Evolutionary conservation across 768 basidiomycete species (phyloP), one percentile per base, ranked within the genome.

Genomic region (Russula sp.): DNA sequence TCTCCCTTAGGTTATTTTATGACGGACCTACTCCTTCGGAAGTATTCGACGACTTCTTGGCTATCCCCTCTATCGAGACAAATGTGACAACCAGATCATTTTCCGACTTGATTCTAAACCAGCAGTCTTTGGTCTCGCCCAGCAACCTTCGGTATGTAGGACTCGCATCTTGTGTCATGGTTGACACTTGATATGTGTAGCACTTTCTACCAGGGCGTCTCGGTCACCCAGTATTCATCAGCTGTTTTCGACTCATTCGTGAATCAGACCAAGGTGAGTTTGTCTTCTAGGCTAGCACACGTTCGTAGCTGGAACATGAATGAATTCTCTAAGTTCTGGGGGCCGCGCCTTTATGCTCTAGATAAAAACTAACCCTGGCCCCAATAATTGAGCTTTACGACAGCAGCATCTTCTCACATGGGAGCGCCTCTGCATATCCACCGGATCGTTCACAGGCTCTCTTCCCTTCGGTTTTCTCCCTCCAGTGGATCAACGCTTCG

Each of bases 31-130:
- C 57, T n/a, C 58, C 64, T 16, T 30, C 3, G 1, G 68, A 68
- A 6, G 54, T 65, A 20, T 70, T 70, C 36, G 61, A 69, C 20
- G 63, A 67, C 22, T 59, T 70, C 24, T 38, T 69, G 28, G 66
- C 56, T 40, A 56, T 69, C 20, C 65, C 66, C 0, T 18, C 48
- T 10, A 40, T 54, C n/a, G 20, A 48, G 26, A 38, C 20, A 0
- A 54, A 60, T 16, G 55, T 65, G 18, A 7, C 22, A 5, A 52
- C 67, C 9, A 48, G 38, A 20, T 61, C 56, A n/a, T 59, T 55
- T 36, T 14, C 44, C n/a, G 56, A 57, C 50, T 42, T 59, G 8
- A 22, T 65, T 24, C 30, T 10, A 16, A 52, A 8, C 10, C 16
- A 6, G 51, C 9, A 8, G 28, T 7, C 26, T 36, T 34, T 38